Evolutionary conservation across 2,329 filamentous ascomycete genomes (phyloP), one percentile per base, ranked within the genome.

Genomic region (Penicillium sp.): DNA sequence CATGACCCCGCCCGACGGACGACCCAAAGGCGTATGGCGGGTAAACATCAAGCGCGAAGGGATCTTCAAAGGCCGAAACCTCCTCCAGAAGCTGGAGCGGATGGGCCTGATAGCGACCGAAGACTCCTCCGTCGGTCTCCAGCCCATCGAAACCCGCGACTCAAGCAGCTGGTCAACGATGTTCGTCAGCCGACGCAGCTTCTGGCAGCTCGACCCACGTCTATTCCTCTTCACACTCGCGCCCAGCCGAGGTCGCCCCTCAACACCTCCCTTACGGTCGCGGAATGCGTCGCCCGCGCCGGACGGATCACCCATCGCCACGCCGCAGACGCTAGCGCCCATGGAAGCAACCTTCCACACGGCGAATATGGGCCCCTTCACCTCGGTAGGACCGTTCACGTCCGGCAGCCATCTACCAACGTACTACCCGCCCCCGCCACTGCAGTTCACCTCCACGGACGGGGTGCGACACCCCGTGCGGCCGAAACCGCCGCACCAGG

Each of bases 131-230:
- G 89, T 94, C 3, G 90, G 90, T 5, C 78, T 82, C 0, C 82
- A 83, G 37, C 64, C 67, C 15, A 71, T 83, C 15, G 81, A 86
- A 41, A 82, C 87, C 48, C 83, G 85, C 45, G 79, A 80, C 35
- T 79, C 82, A 10, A 82, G 86, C 40, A 85, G 82, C 50, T 96
- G 90, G 89, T 80, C 80, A 29, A 78, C 83, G 48, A 92, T 96
- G 87, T 97, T 94, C 69, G 87, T 92, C 40, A 89, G 87, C 54
- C 83, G 86, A 39, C 82, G 84, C 57, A 86, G 86, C 65, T 99
- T 97, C 74, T 99, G 94, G 94, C 94, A 97, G 75, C 81, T 94
- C 3, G 91, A 95, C 40, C 85, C 89, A 0, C 84, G 90, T 6
- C 81, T 96, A 48, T 97, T 96, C 69, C 84, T 97, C 45, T 96